A percentile compares a stretch with the other conserved stretches of the same genome.
Evolutionary conservation across 1,284 basidiomycete genomes (phyloP).

Genomic region (Puccinia polysora): DNA sequence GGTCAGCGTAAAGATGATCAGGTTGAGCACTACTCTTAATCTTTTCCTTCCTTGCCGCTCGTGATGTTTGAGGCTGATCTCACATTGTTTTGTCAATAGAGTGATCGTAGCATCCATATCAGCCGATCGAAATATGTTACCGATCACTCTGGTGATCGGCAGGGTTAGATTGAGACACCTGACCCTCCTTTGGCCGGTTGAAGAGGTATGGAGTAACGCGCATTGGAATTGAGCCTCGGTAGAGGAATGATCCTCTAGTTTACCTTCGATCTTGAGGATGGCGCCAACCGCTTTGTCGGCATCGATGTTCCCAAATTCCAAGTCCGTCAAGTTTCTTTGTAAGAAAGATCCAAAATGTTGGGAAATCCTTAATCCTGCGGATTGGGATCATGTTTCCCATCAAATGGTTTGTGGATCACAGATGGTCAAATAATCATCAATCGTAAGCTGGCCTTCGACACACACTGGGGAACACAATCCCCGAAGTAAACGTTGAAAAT

Average conservation of each 20-base stretch:
- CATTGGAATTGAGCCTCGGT: constrained; percentile 78
- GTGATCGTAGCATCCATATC: constrained; percentile 82
- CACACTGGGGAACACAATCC: too few species aligned
- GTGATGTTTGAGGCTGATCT: too few species aligned
- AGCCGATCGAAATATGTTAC: constrained; percentile 85
- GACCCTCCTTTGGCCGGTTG: constrained; percentile 74
- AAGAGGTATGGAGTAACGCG: constrained; percentile 83
- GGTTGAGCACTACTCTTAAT: too few species aligned
- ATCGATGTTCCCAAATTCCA: constrained; percentile 75
- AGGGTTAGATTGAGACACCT: constrained; percentile 79
- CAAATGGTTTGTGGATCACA: too few species aligned
- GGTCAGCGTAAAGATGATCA: too few species aligned
- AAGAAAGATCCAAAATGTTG: constrained; percentile 77
- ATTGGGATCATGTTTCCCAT: constrained; percentile 39
- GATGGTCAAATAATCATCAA: too few species aligned
- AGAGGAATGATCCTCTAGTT: constrained; percentile 63
- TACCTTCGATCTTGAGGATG: constrained; percentile 61
- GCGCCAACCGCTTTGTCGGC: constrained; percentile 74
- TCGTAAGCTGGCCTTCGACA: too few species aligned
- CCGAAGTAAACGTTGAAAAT: too few species aligned
- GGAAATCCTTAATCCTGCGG: constrained; percentile 65
- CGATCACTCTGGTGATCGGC: constrained; percentile 74
- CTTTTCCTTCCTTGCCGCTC: too few species aligned
- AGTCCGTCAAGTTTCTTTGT: constrained; percentile 67
- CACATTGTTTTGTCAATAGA: constrained; percentile 73